phyloP scores from a whole-genome alignment of 345 rosid genomes.

The Eucalyptus regnans region DNA sequence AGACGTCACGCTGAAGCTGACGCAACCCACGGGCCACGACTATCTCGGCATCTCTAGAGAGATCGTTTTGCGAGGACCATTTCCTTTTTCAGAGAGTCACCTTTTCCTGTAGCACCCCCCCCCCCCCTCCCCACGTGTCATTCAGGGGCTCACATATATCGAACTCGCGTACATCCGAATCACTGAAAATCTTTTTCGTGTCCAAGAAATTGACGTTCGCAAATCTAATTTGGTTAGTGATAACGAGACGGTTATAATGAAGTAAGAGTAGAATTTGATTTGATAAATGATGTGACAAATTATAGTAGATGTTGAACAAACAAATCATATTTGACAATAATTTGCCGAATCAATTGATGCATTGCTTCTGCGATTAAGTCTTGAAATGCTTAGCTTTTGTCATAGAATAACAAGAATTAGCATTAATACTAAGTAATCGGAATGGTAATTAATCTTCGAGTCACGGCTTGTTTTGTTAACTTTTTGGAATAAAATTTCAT shows the following conservation, averaged over 20 bases:
- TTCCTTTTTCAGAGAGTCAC: neutral
- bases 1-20: neutral
- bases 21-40: neutral
- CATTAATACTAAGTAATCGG: neutral
- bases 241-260: accelerated
- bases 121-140: too few relatives aligned
- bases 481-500: neutral
- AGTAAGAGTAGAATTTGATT: neutral
- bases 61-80: neutral
- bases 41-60: neutral
- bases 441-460: neutral
- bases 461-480: neutral
- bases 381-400: neutral
- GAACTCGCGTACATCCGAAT: neutral
- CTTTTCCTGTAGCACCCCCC: too few relatives aligned
- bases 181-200: too few relatives aligned
- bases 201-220: too few relatives aligned
- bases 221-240: too few relatives aligned
- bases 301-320: neutral
- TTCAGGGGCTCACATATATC: neutral
- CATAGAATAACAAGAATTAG: neutral
- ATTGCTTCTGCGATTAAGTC: accelerated
- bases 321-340: neutral
- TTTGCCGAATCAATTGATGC: neutral
- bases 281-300: too few relatives aligned